Conservation (phyloP, 2,329 filamentous ascomycete genomes). For the Claviceps arundinis region DNA sequence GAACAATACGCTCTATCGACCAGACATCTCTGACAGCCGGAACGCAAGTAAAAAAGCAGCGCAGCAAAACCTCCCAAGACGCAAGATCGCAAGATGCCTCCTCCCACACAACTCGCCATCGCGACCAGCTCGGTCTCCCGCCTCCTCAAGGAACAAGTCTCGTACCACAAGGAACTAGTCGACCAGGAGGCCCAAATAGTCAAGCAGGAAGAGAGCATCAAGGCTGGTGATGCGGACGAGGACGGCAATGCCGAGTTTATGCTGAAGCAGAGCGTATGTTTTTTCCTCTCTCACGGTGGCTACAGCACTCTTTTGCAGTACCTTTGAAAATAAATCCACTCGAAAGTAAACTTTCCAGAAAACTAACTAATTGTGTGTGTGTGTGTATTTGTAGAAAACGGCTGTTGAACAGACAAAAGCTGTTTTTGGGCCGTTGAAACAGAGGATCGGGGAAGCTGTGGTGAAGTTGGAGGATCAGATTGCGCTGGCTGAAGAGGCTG, state of each 20-base stretch:
- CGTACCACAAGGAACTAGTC: slow-evolving; percentile 75
- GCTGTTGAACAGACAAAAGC: slow-evolving; percentile 80
- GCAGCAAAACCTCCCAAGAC: neutral
- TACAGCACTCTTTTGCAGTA: no score
- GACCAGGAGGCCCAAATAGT: slow-evolving; percentile 60
- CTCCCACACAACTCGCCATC: slow-evolving; percentile 64
- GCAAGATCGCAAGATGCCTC: slow-evolving; percentile 44
- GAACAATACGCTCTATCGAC: no score
- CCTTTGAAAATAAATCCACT: no score
- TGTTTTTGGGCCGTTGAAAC: slow-evolving; percentile 59
- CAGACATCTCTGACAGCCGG: no score
- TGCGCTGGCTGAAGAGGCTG: slow-evolving; percentile 36
- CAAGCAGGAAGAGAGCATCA: slow-evolving; percentile 50
- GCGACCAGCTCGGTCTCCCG: slow-evolving; percentile 68
- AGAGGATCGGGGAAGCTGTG: slow-evolving; percentile 59
- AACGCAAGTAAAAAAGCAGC: neutral
- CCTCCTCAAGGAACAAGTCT: slow-evolving; percentile 80
- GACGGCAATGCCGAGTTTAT: slow-evolving; percentile 67
- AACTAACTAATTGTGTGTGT: neutral
- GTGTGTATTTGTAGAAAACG: slow-evolving; percentile 42
- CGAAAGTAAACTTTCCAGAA: neutral
- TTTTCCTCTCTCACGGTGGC: neutral
- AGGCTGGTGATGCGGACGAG: slow-evolving; percentile 34
- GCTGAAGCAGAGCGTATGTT: slow-evolving; percentile 71
- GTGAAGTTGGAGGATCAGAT: slow-evolving; percentile 64